Evolutionary conservation across 192 early-diverging fungal species (phyloP).

Genomic region (Glomus cerebriforme): DNA sequence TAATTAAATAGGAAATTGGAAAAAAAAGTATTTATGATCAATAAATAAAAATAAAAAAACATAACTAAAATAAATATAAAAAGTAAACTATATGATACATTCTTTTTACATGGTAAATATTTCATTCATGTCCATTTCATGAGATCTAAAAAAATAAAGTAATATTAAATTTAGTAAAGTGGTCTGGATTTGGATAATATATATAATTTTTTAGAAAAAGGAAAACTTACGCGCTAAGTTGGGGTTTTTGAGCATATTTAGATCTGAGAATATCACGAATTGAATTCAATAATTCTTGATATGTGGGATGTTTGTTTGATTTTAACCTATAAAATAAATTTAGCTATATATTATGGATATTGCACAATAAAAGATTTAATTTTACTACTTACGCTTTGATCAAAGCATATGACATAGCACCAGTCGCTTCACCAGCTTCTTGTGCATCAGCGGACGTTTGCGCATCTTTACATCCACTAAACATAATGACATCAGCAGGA

Average conservation of each 20-base stretch:
- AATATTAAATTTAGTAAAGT: not conserved
- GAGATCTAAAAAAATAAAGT: slow-evolving; percentile 15
- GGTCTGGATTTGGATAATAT: not conserved
- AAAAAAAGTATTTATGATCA: no score
- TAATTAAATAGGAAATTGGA: no score
- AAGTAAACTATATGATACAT: no score
- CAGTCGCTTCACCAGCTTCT: slow-evolving; percentile 59
- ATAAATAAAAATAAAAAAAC: no score
- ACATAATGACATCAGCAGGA: slow-evolving; percentile 76
- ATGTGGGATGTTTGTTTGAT: slow-evolving; percentile 62
- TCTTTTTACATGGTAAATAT: slow-evolving; percentile 43
- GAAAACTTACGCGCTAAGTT: slow-evolving; percentile 56
- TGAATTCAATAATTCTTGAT: slow-evolving; percentile 67
- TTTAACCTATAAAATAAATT: slow-evolving; percentile 43
- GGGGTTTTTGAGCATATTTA: slow-evolving; percentile 78
- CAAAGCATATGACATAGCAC: slow-evolving; percentile 78
- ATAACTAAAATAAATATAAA: no score
- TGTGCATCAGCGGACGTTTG: slow-evolving; percentile 81
- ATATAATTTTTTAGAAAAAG: not conserved
- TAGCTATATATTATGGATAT: slow-evolving; percentile 33
- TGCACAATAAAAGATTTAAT: not conserved
- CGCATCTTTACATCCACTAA: slow-evolving; percentile 80
- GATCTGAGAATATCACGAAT: slow-evolving; percentile 64
- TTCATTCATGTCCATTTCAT: slow-evolving; percentile 42
- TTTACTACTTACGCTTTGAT: slow-evolving; percentile 43